Base-by-base conservation (phyloP, 345 rosid species). In the Populus simonii region DNA sequence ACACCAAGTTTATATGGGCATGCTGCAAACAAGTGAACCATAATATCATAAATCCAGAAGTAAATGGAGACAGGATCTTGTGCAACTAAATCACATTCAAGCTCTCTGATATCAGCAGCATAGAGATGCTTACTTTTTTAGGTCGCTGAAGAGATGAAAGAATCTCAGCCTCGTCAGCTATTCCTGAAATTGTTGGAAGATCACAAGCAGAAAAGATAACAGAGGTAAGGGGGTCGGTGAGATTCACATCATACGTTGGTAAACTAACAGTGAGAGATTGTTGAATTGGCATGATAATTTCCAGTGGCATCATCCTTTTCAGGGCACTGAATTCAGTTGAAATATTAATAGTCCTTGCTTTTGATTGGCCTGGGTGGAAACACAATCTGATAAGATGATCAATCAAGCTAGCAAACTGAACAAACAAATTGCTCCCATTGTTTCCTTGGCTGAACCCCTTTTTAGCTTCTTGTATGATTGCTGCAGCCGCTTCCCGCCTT, bases 131-230 rank as follows among this genome's bases (percentile, higher is more conserved):
- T 85, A 92, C 99, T 84, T 92, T 93, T 85, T 95, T 95, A 43
- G 99, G 98, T 59, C 89, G 86, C 88, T 95, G 99, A 82, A 92
- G 97, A 78, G 98, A 95, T 43, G 97, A 93, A 84, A 95, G 99
- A 85, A 95, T 93, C 90, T 95, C 97, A 47, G 97, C 98, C 85
- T 93, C 99, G 70, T 95, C 98, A 78, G 93, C 87, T 74, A 95
- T 95, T 76, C 97, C 94, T 61, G 81, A 86, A 80, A 95, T 93
- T 70, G 92, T 92, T 74, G 98, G 99, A 82, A 93, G 92, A 81
- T 95, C 96, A 57, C 86, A 85, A 66, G 87, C 84, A 76, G 93
- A 84, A 87, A 95, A 93, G 69, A 93, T 87, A 86, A 89, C 87
- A 74, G 92, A 88, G 70, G 93, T 74, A 74, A 79, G 87, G 41